Evolutionary conservation across 2,329 filamentous ascomycete genomes (phyloP), one percentile per base, ranked within the genome.

Genomic region (Claviceps monticola): DNA sequence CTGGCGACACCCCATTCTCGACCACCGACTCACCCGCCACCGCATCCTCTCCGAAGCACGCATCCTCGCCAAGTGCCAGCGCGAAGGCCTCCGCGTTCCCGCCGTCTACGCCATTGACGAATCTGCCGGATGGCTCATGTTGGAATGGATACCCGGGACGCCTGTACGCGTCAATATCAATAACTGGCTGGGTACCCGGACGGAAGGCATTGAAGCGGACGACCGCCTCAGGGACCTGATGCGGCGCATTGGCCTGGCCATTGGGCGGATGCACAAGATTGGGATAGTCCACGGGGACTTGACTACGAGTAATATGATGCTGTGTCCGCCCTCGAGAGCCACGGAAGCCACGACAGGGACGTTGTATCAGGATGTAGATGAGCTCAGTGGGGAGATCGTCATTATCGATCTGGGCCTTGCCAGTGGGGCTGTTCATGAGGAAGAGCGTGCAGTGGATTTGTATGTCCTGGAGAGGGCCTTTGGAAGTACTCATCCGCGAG

Each of bases 281-380:
- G 91, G 91, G 16, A 79, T 97, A 52, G 82, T 95, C 54, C 93
- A 98, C 71, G 93, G 93, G 42, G 93, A 98, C 71, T 69, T 98
- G 70, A 98, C 93, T 55, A 98, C 90, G 56, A 96, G 90, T 70
- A 98, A 98, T 69, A 76, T 98, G 71, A 96, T 98, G 84, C 65
- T 97, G 58, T 73, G 74, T 9, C 14, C 62, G 61, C 54, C 51
- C 59, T 3, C 43, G 43, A 23, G 13, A n/a, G 21, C 14, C 14
- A 23, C 38, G 16, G 38, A 5, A 7, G 19, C n/a, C n/a, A 17
- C 7, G 51, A 26, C 56, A 42, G 56, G 58, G n/a, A 44, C 54
- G 44, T 54, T 51, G 16, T 55, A 48, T n/a, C 5, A 42, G 8
- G 5, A 56, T 11, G 59, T 56, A 19, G 50, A 54, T 21, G 54